Evolutionary conservation across 306 rosid species (phyloP), one percentile per base, ranked within the genome.

Genomic region (Malus sylvestris): DNA sequence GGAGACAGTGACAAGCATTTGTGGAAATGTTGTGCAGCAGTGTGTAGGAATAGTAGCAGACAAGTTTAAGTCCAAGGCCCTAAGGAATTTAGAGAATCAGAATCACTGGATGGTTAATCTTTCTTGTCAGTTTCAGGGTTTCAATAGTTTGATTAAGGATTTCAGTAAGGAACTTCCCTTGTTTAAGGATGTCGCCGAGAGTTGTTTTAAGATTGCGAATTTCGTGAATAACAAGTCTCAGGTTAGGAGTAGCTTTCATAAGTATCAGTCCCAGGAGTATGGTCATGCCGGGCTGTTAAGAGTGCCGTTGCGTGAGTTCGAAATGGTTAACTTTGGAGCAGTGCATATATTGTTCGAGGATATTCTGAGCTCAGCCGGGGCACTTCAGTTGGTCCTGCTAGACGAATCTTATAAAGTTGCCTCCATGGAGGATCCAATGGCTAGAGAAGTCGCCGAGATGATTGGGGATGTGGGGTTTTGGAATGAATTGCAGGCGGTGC

Each of bases 11-110:
- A 84, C 86, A 60, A 91, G 92, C 87, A 89, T 94, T 84, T 86
- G 96, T 71, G 97, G 94, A 81, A 86, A 84, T 81, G 84, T 33
- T 4, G 89, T 75, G 75, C 93, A 92, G 22, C 89, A 89, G 69
- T 94, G 98, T 83, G 98, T 89, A 67, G 98, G 98, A 67, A 90
- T 94, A 33, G 97, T 94, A 64, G 93, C 98, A 4, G 98, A 94
- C 85, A 90, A 77, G 83, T 94, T 94, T 67, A 91, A 83, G 74
- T 73, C 89, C 23, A 94, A 89, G 78, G 98, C 98, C 25, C 78
- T 94, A 88, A 86, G 78, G 81, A 90, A 82, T 76, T 78, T 94
- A 45, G 98, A 94, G 96, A 81, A 64, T 84, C 96, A 84, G 86
- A 86, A 94, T 76, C 92, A 81, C 66, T 91, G 97, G 97, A 94